These are phyloP conservation scores for Pseudogymnoascus sp. DNA, from an alignment of 2,329 filamentous ascomycete genomes.

Conservation along the genomic window DNA sequence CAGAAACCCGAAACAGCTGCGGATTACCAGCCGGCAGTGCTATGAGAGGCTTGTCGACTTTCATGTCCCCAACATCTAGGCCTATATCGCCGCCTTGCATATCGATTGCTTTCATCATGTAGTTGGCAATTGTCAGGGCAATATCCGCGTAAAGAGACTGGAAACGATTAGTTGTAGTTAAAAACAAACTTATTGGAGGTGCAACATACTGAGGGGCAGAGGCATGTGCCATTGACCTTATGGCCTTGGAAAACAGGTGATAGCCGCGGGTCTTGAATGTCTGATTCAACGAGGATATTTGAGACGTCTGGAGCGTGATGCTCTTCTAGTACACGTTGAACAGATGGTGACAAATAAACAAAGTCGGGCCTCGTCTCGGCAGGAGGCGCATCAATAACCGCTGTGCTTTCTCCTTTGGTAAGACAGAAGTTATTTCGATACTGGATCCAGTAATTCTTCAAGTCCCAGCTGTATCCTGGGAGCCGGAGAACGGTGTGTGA, in stretches of 20 bases:
- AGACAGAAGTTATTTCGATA: constrained; percentile 52
- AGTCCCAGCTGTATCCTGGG: constrained; percentile 55
- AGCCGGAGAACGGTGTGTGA: constrained; percentile 47
- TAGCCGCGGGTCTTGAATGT: constrained; percentile 30
- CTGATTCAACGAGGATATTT: constrained; percentile 45
- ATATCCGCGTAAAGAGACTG: constrained; percentile 52
- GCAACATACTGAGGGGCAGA: constrained; percentile 32
- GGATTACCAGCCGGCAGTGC: constrained; percentile 23
- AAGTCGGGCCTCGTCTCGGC: constrained; percentile 32
- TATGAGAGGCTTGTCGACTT: constrained; percentile 49
- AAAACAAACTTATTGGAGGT: no score
- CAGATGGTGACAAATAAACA: constrained; percentile 38
- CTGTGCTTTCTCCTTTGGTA: constrained; percentile 48
- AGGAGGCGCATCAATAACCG: constrained; percentile 36
- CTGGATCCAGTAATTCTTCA: constrained; percentile 47
- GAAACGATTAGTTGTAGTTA: background rate
- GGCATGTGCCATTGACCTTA: constrained; percentile 49
- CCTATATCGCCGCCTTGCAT: constrained; percentile 15
- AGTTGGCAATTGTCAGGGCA: constrained; percentile 50
- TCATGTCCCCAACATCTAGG: constrained; percentile 48
- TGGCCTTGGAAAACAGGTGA: constrained; percentile 47
- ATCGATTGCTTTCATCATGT: constrained; percentile 41
- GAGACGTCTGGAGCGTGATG: constrained; percentile 44
- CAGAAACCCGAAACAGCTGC: constrained; percentile 45
- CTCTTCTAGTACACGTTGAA: constrained; percentile 47